Evolutionary conservation across 371 early-diverging fungal species (phyloP).

Genomic region (Dichotomocladium elegans): DNA sequence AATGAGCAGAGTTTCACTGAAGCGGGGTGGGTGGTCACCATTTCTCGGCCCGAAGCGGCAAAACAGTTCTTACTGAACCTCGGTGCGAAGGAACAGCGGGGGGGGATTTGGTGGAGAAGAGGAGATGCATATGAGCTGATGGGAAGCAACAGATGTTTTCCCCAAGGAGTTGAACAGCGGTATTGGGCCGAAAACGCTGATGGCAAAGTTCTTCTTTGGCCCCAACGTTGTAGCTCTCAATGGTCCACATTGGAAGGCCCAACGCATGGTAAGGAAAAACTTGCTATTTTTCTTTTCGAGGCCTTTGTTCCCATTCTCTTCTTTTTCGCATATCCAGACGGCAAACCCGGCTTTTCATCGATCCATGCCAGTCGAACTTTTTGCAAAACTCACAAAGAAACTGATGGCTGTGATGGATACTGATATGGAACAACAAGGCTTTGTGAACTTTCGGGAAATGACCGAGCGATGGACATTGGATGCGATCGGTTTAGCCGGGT

Average conservation of each 20-base stretch:
- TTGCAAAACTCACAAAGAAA: constrained; percentile 7
- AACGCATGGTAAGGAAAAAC: constrained; percentile 27
- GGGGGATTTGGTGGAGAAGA: too few relatives aligned
- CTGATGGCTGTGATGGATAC: constrained; percentile 22
- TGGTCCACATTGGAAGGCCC: constrained; percentile 29
- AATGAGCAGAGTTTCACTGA: too few relatives aligned
- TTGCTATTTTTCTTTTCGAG: too few relatives aligned
- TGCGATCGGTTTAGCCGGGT: constrained; percentile 20
- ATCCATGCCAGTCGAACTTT: constrained; percentile 18
- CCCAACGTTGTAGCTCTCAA: constrained; percentile 22
- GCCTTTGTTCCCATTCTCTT: too few relatives aligned
- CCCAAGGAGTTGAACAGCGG: too few relatives aligned
- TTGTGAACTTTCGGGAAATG: constrained; percentile 5
- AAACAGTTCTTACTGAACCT: too few relatives aligned
- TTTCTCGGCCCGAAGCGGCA: too few relatives aligned
- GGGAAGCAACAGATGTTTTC: too few relatives aligned
- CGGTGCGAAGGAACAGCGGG: too few relatives aligned
- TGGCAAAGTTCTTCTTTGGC: constrained; percentile 20
- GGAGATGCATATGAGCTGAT: too few relatives aligned
- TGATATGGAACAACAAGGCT: neutral
- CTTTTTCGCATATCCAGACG: constrained; percentile 10
- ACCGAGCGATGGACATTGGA: constrained; percentile 27
- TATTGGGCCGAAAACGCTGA: too few relatives aligned
- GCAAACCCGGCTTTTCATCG: constrained; percentile 36
- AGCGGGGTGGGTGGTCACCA: too few relatives aligned